Percentiles rank a stretch among this genome's conserved stretches.
Conservation (phyloP, 2,329 filamentous ascomycete genomes). For the Delphinella strobiligena region DNA sequence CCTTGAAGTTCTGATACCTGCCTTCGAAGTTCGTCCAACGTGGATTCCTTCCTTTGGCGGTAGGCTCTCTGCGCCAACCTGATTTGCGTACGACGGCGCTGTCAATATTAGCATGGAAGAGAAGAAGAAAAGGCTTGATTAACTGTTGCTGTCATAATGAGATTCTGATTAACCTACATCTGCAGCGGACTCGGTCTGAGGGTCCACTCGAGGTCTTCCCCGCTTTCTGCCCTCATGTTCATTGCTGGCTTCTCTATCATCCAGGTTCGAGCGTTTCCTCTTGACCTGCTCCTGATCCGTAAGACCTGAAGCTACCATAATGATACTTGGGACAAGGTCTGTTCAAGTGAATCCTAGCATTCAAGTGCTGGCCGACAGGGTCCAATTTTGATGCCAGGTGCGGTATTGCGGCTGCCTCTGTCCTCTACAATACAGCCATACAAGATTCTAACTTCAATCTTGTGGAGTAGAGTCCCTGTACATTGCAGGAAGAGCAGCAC, state of each 20-base stretch:
- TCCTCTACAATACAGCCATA: too few relatives aligned
- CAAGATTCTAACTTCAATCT: too few relatives aligned
- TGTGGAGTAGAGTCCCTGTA: too few relatives aligned
- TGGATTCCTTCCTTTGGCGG: conserved; percentile 70
- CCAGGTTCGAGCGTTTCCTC: not conserved
- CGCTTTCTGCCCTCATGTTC: conserved; percentile 38
- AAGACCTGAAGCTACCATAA: too few relatives aligned
- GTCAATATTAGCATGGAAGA: conserved; percentile 1
- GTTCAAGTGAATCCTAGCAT: too few relatives aligned
- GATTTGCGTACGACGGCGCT: conserved; percentile 79
- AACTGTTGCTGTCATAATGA: too few relatives aligned
- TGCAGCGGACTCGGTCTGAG: conserved; percentile 63
- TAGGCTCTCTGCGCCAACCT: conserved; percentile 78
- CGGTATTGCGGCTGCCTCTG: too few relatives aligned
- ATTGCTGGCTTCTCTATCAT: conserved; percentile 9
- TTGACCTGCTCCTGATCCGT: not conserved
- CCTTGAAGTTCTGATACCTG: conserved; percentile 57
- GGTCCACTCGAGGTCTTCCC: conserved; percentile 63
- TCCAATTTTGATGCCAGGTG: too few relatives aligned
- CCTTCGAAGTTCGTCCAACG: conserved; percentile 60
- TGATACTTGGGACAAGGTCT: too few relatives aligned
- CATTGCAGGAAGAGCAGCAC: too few relatives aligned
- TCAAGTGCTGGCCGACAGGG: too few relatives aligned
- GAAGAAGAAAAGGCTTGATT: too few relatives aligned
- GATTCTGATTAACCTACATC: conserved; percentile 71